phyloP scores from a whole-genome alignment of 2,329 filamentous ascomycete genomes.

The Neopestalotiopsis clavispora region DNA sequence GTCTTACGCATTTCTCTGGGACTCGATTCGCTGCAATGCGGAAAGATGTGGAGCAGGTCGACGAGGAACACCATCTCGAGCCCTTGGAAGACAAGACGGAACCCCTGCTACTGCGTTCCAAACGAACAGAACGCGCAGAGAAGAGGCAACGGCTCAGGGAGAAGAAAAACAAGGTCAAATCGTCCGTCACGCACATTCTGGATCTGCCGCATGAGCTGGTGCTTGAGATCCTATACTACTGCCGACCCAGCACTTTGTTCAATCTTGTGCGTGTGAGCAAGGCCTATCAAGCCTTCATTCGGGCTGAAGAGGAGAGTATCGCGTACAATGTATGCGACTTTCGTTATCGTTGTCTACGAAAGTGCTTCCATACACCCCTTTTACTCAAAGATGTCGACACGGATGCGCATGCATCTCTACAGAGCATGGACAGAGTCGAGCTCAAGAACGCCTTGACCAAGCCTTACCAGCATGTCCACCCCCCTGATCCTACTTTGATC shows the following conservation, averaged over 20 bases:
- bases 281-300: conserved; percentile 47
- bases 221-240: conserved; percentile 48
- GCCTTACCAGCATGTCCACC: conserved; percentile 56
- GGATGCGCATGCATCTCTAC: conserved; percentile 24
- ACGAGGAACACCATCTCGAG: conserved; percentile 46
- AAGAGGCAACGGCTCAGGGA: conserved; percentile 47
- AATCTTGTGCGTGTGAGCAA: conserved; percentile 47
- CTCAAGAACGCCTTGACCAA: conserved; percentile 45
- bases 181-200: conserved; percentile 40
- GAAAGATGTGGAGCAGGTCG: conserved; percentile 24
- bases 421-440: conserved; percentile 15
- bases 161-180: conserved; percentile 33
- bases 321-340: conserved; percentile 45
- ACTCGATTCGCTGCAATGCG: conserved; percentile 17
- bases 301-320: conserved; percentile 47
- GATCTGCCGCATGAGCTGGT: conserved; percentile 59
- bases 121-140: conserved; percentile 53
- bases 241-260: conserved; percentile 57
- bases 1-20: too few species aligned
- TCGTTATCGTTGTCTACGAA: conserved; percentile 55
- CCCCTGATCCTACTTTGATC: conserved; percentile 49
- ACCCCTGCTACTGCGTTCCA: conserved; percentile 52
- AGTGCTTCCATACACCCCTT: conserved; percentile 57
- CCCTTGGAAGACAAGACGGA: conserved; percentile 51
- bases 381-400: conserved; percentile 41